Percentiles rank a stretch among this genome's conserved stretches.
These are phyloP conservation scores for Sparassis latifolia DNA, from an alignment of 1,284 basidiomycete species.

Conservation along the genomic window DNA sequence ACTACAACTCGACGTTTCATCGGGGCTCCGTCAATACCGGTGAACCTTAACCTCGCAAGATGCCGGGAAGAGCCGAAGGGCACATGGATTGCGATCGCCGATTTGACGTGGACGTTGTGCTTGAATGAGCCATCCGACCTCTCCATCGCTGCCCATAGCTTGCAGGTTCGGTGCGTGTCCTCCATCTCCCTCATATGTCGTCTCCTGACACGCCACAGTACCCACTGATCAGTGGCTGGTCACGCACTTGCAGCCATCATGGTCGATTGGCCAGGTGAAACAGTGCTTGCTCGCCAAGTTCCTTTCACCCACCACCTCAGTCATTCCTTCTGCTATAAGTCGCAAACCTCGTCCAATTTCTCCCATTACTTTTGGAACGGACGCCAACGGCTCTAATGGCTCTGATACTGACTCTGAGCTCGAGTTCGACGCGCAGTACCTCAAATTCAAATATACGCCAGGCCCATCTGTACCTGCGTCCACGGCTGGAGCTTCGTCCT, in stretches of 20 bases:
- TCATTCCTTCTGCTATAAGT: not conserved
- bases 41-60: too few species aligned
- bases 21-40: too few species aligned
- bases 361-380: slow-evolving; percentile 29
- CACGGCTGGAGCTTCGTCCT: slow-evolving; percentile 4
- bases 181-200: slow-evolving; percentile 3
- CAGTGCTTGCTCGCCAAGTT: slow-evolving; percentile 54
- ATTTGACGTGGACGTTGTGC: too few species aligned
- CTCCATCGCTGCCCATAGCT: slow-evolving; percentile 27
- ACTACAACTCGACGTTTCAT: too few species aligned
- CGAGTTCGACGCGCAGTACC: slow-evolving; percentile 7
- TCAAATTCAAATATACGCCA: slow-evolving; percentile 10
- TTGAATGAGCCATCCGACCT: too few species aligned
- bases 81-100: too few species aligned
- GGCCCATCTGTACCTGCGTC: not conserved
- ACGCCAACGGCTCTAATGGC: slow-evolving; percentile 8
- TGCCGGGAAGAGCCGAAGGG: too few species aligned
- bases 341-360: slow-evolving; percentile 16
- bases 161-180: slow-evolving; percentile 46
- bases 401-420: slow-evolving; percentile 1
- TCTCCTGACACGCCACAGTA: slow-evolving; percentile 32
- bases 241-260: slow-evolving; percentile 51
- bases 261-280: slow-evolving; percentile 57
- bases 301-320: slow-evolving; percentile 24
- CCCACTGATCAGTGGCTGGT: slow-evolving; percentile 68